Base-by-base conservation (phyloP, 441 rosid species). In the Hura crepitans region DNA sequence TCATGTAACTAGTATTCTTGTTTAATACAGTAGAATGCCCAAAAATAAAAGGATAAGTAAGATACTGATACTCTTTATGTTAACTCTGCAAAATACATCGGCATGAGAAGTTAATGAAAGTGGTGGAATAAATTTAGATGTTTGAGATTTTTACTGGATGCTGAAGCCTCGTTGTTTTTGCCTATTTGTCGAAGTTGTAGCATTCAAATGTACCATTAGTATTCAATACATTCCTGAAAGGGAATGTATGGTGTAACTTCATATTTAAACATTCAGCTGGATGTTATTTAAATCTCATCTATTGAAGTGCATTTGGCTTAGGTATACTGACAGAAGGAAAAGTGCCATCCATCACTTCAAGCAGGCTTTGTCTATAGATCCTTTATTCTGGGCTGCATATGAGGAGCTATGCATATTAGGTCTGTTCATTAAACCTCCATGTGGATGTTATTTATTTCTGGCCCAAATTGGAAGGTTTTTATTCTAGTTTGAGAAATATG, bases 381-480 rank as follows among this genome's bases (percentile, higher is more conserved):
- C 99, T 66, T 82, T 95, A 72, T 82, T 88, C 58, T 95, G 99
- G 99, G 85, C 87, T 56, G 98, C 99, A 53, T 95, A 86, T 63
- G 98, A 95, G 81, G 98, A 95, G 77, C 82, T 95, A 59, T 92
- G 99, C 74, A 69, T 84, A 56, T 80, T 95, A 92, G 99, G 99
- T 95, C 17, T 77, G 83, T 75, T 63, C 13, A 62, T 62, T 63
- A 67, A 66, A 43, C 57, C 25, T 42, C 20, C 53, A 66, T 5
- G 2, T 67, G 57, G 30, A 23, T 64, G 47, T 63, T 67, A 31
- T 31, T 35, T 62, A 51, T 57, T 49, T 31, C 9, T 27, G 31
- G 27, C 53, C 46, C 25, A 14, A 61, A 18, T 42, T 17, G 5
- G n/a, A 59, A 55, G 15, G 53, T 43, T 5, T 2, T 30, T 18